Percentiles rank a stretch among this genome's conserved stretches.
Conservation (phyloP, 345 rosid species). For the Citrus unshiu region DNA sequence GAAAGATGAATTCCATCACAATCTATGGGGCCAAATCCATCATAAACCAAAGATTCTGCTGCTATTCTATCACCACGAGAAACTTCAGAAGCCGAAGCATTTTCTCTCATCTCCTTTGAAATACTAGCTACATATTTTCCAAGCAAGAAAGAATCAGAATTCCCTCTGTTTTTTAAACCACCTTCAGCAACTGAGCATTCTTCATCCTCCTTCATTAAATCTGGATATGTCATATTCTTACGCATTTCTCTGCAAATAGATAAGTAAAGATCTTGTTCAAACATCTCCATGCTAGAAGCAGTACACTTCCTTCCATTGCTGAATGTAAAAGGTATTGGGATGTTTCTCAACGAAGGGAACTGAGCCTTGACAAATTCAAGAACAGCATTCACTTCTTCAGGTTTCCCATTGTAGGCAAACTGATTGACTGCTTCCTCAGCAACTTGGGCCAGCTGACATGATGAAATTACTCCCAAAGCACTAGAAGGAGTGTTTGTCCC, state of each 20-base stretch:
- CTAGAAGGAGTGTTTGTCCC: conserved; percentile 30
- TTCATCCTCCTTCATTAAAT: conserved; percentile 24
- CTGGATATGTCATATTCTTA: conserved; percentile 21
- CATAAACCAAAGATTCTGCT: conserved; percentile 37
- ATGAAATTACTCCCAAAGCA: conserved; percentile 30
- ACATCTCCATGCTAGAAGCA: conserved; percentile 37
- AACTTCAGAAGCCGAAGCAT: conserved; percentile 41
- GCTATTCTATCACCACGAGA: conserved; percentile 19
- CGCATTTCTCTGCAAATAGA: conserved; percentile 36
- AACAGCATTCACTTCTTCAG: conserved; percentile 44
- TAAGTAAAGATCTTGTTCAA: conserved; percentile 63
- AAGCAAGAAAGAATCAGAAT: conserved; percentile 43
- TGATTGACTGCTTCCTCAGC: conserved; percentile 47
- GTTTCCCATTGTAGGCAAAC: conserved; percentile 33
- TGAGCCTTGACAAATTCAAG: conserved; percentile 52
- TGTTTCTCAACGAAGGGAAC: conserved; percentile 41
- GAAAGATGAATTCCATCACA: conserved; percentile 88
- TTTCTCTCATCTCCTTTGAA: conserved; percentile 40
- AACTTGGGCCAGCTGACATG: conserved; percentile 39
- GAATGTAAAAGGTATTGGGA: conserved; percentile 34
- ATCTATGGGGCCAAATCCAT: conserved; percentile 69
- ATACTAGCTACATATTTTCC: conserved; percentile 47
- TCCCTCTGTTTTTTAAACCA: conserved; percentile 24
- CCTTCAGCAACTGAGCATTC: conserved; percentile 27
- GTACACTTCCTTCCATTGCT: conserved; percentile 38